Evolutionary conservation across 2,329 filamentous ascomycete species (phyloP), one percentile per base, ranked within the genome.

Genomic region (Phialophora verrucosa): DNA sequence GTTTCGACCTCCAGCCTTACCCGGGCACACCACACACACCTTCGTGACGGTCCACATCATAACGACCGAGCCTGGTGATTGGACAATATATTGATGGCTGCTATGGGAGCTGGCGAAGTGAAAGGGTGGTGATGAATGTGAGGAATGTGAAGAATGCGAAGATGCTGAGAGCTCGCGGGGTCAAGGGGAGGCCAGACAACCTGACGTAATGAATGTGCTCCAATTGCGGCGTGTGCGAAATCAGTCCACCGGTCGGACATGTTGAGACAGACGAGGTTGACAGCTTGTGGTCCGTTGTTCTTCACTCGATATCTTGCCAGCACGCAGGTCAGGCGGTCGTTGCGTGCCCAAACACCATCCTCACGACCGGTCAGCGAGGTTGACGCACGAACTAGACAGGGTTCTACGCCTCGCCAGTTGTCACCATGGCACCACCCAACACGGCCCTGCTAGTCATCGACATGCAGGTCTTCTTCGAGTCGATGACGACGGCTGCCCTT

Each of bases 391-490:
- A 11, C 20, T 14, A 23, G 49, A 51, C 49, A 51, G 49, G 49
- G 49, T 23, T 23, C 25, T 17, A 17, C 49, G 49, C 20, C 49
- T 23, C 5, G 23, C 25, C 20, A 25, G 49, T 27, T 17, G 20
- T 27, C 23, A 8, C 23, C 49, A 51, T 51, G 49, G 20, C 49
- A 23, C 38, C 38, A 51, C 49, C 49, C 49, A 73, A 74, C 44
- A 77, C 78, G 7, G 79, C 77, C 8, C 74, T 81, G 29, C 75
- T 81, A 2, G 73, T 80, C 10, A 72, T 81, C 64, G 79, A 80
- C 72, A 80, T 81, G 78, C 78, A 81, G 70, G 71, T 73, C 56
- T 65, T 72, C 69, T 81, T 81, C 70, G 62, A 72, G 25, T 61
- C 72, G 12, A 79, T 80, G 78, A 75, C 73, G 32, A 70, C 60